Evolutionary conservation across 2,329 filamentous ascomycete genomes (phyloP), one percentile per base, ranked within the genome.

Genomic region (Whalleya microplaca): DNA sequence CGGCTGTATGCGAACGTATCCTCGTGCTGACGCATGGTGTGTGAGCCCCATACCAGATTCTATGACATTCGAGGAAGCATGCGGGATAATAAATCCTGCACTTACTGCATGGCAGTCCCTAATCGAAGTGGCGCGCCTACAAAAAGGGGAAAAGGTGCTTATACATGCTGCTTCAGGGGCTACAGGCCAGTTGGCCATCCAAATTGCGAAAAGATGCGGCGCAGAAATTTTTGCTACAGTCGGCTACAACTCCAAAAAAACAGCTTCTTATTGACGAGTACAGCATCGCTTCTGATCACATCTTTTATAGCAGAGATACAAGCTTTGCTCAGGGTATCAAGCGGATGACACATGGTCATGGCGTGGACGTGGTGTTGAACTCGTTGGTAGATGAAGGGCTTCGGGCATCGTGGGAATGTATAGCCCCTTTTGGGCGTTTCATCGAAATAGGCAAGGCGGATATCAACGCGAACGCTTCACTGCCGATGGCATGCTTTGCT

Each of bases 401-500:
- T n/a, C 21, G n/a, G 1, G 57, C 57, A 2, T 49, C 32, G 1
- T 48, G 44, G 44, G 51, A 60, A 12, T 60, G 54, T 4, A 4
- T 60, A 0, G 57, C 53, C 3, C 48, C 57, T 1, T 57, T 40
- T 21, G 54, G 57, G 1, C 51, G 57, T 0, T 57, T 60, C n/a
- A 55, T 76, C 0, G 75, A 76, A 48, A 69, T 76, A 21, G 72
- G 72, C 18, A 70, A 70, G 43, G 63, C 65, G 2, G 72, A 75
- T 51, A 72, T 75, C 44, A 59, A 64, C 14, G 69, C 71, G 21
- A 73, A 75, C 37, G 69, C 66, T 3, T 61, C 66, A 1, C 64
- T 79, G 2, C 71, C 74, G 2, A 78, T 78, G 75, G 56, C 64
- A 1, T 67, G 68, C 1, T 78, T 79, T 45, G 68, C 70, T 3